Evolutionary conservation across 2,329 filamentous ascomycete species (phyloP).

Genomic region (Fusarium pseudograminearum): DNA sequence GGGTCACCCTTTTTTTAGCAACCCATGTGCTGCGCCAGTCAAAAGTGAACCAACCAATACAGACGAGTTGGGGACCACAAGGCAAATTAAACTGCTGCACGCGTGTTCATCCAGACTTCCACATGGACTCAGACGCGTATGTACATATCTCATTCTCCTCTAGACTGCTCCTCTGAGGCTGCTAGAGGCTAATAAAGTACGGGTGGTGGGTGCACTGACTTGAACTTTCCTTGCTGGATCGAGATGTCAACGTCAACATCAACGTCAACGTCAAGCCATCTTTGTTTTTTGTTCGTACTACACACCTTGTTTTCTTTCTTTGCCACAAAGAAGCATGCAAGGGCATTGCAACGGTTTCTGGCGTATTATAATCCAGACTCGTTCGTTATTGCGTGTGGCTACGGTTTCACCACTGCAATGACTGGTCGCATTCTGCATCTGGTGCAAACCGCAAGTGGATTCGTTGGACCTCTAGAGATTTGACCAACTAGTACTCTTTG

Average conservation of each 20-base stretch:
- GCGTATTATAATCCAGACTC: constrained; percentile 14
- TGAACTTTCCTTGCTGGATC: constrained; percentile 16
- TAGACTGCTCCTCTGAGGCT: not conserved
- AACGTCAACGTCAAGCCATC: constrained; percentile 23
- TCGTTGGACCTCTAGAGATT: not conserved
- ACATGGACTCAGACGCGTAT: constrained; percentile 20
- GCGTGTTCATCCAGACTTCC: constrained; percentile 32
- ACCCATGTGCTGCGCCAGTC: constrained; percentile 27
- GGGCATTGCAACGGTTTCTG: constrained; percentile 6
- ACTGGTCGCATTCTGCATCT: constrained; percentile 17
- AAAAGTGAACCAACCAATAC: not conserved
- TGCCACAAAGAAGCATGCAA: constrained; percentile 21
- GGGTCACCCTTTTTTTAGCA: constrained; percentile 42
- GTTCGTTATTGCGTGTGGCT: constrained; percentile 26
- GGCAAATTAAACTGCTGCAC: constrained; percentile 33
- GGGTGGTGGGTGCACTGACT: not conserved
- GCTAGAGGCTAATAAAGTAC: not conserved
- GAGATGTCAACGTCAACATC: constrained; percentile 28
- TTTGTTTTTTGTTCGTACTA: constrained; percentile 4
- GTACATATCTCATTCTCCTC: not conserved
- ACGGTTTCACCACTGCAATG: constrained; percentile 33
- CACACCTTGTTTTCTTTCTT: not conserved
- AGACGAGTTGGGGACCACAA: constrained; percentile 2
- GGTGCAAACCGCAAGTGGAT: not conserved
- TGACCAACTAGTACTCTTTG: not conserved